Evolutionary conservation across 768 basidiomycete species (phyloP).

Genomic region (Tulasnella sp.): DNA sequence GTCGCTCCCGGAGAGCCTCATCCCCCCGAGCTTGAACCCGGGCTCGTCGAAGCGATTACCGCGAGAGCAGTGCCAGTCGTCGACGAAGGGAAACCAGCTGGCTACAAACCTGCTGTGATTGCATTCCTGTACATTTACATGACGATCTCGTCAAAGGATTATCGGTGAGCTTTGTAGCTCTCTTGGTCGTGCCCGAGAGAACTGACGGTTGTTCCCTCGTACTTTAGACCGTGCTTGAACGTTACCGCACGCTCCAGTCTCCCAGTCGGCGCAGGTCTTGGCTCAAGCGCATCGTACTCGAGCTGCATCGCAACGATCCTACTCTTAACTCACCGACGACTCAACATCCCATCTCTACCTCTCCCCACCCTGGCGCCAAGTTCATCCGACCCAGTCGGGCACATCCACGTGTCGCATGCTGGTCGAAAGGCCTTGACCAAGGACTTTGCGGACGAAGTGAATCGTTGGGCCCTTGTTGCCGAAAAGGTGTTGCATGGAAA

Average conservation of each 20-base stretch:
- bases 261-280: slow-evolving; percentile 91
- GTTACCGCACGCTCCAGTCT: slow-evolving; percentile 80
- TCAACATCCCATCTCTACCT: slow-evolving; percentile 49
- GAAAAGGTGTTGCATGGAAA: slow-evolving; percentile 97
- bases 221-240: slow-evolving; percentile 60
- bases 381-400: slow-evolving; percentile 35
- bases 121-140: slow-evolving; percentile 95
- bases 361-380: slow-evolving; percentile 34
- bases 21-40: slow-evolving; percentile 61
- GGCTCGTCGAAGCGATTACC: slow-evolving; percentile 64
- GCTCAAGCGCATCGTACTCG: slow-evolving; percentile 94
- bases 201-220: neutral
- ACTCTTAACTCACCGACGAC: slow-evolving; percentile 64
- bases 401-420: slow-evolving; percentile 55
- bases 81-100: slow-evolving; percentile 28
- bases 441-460: slow-evolving; percentile 65
- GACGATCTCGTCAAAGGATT: slow-evolving; percentile 49
- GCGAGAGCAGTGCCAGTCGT: slow-evolving; percentile 35
- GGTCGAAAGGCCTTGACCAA: slow-evolving; percentile 59
- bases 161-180: slow-evolving; percentile 42
- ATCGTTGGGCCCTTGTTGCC: slow-evolving; percentile 86
- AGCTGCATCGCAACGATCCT: slow-evolving; percentile 75
- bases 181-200: neutral
- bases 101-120: slow-evolving; percentile 45
- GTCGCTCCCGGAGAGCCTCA: slow-evolving; percentile 45